Evolutionary conservation across 2,329 filamentous ascomycete genomes (phyloP), one percentile per base, ranked within the genome.

Genomic region (Fusarium coffeatum): DNA sequence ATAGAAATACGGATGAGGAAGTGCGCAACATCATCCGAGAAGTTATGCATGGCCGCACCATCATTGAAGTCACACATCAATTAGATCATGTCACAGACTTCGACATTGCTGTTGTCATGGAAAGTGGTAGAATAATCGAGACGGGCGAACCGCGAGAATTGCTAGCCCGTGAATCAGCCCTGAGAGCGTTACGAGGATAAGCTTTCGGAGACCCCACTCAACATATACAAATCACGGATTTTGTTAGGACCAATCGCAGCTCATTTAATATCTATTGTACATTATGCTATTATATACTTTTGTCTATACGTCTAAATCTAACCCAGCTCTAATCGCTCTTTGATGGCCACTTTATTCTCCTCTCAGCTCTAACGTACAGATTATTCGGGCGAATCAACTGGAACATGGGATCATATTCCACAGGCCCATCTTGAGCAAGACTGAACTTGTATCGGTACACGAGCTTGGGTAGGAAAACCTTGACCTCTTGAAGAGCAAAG

Each of bases 321-420:
- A 27, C 8, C 6, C 12, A 27, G 6, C 10, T 60, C 40, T 59
- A 62, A 32, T 69, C 68, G 13, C 54, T 71, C 27, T 59, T 72
- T 5, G 77, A 72, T 3, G 85, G 86, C 83, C 84, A 87, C 74
- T 83, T 83, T 22, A 80, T 79, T 27, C 86, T 79, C 72, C 77
- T 83, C 73, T 84, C 80, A 0, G 86, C 85, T 22, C 80, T 75
- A 3, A 87, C 84, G 65, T 86, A 88, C 48, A 88, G 57, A 72
- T 88, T 88, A 34, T 82, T 81, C 2, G 87, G 87, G 22, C 86
- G 75, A 61, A 89, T 87, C 3, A 89, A 76, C 78, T 87, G 85
- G 75, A 89, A 89, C 79, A 84, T 83, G 2, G 87, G 87, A 66
- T 89, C 87, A 48, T 89, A 89, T 57, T 88, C 86, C 8, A 89